Conservation (phyloP, 306 rosid species). For the Rosa lucieae region DNA sequence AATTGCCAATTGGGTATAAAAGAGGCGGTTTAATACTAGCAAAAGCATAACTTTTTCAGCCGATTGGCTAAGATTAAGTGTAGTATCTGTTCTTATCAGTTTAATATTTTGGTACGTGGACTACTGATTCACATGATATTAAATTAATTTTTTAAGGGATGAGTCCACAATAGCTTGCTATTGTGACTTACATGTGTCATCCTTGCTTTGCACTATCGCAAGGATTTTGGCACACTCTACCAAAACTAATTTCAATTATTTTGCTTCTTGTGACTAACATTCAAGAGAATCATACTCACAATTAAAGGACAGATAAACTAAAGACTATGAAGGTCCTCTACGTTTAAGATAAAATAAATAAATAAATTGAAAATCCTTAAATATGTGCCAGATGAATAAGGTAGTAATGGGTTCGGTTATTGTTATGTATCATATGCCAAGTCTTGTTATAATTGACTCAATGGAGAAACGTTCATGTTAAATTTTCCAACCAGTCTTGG, state of each 20-base stretch:
- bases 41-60: neutral
- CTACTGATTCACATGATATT: neutral
- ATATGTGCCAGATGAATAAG: too few relatives aligned
- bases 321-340: too few relatives aligned
- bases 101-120: constrained; percentile 6
- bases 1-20: neutral
- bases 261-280: too few relatives aligned
- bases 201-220: neutral
- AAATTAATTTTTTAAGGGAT: neutral
- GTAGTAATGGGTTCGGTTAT: too few relatives aligned
- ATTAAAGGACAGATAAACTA: too few relatives aligned
- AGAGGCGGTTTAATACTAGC: rapidly evolving
- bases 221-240: neutral
- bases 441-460: too few relatives aligned
- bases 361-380: too few relatives aligned
- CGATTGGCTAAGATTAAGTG: constrained; percentile 16
- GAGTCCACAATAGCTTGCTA: neutral
- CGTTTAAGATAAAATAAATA: too few relatives aligned
- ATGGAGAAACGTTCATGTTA: too few relatives aligned
- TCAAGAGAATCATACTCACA: too few relatives aligned
- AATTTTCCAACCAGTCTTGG: too few relatives aligned
- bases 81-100: neutral
- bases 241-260: neutral
- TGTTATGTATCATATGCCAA: too few relatives aligned
- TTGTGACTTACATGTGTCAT: neutral